phyloP scores from a whole-genome alignment of 163 green algal genomes.

The Botryococcus braunii region DNA sequence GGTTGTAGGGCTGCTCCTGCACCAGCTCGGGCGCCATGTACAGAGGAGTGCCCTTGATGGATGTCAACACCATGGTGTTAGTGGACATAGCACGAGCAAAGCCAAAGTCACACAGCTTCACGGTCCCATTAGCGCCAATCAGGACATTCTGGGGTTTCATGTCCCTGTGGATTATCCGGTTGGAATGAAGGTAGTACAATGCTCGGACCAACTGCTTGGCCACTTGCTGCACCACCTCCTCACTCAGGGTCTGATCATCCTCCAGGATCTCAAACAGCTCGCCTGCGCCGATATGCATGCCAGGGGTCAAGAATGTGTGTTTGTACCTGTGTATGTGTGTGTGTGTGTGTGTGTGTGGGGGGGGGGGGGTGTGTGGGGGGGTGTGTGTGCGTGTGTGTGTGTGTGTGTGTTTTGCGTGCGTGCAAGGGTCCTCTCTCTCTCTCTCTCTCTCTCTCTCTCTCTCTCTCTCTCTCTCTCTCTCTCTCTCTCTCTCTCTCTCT shows the following conservation, averaged over 20 bases:
- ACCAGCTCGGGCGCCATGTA: slow-evolving; percentile 99
- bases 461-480: no score
- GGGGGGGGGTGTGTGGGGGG: no score
- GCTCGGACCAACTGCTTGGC: slow-evolving; percentile 85
- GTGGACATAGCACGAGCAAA: slow-evolving; percentile 91
- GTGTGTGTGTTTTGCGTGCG: no score
- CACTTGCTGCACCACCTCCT: slow-evolving; percentile 79
- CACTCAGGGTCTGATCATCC: slow-evolving; percentile 81
- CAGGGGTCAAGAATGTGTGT: no score
- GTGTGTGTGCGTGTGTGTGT: no score
- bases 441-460: no score
- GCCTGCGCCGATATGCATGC: slow-evolving; percentile 28
- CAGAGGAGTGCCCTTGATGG: slow-evolving; percentile 96
- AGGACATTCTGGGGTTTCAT: slow-evolving; percentile 99
- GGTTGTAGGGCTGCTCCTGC: slow-evolving; percentile 92
- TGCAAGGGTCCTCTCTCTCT: no score
- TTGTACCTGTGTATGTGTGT: no score
- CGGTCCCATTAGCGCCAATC: slow-evolving; percentile 63
- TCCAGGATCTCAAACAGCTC: slow-evolving; percentile 98
- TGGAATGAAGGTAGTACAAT: slow-evolving; percentile 92
- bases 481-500: no score
- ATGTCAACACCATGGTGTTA: slow-evolving; percentile 91
- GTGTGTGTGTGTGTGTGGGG: no score
- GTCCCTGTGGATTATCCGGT: slow-evolving; percentile 96
- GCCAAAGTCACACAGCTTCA: slow-evolving; percentile 99